A percentile compares a stretch with the other conserved stretches of the same genome.
Conservation (phyloP, 2,329 filamentous ascomycete species). For the Fusarium piperis region DNA sequence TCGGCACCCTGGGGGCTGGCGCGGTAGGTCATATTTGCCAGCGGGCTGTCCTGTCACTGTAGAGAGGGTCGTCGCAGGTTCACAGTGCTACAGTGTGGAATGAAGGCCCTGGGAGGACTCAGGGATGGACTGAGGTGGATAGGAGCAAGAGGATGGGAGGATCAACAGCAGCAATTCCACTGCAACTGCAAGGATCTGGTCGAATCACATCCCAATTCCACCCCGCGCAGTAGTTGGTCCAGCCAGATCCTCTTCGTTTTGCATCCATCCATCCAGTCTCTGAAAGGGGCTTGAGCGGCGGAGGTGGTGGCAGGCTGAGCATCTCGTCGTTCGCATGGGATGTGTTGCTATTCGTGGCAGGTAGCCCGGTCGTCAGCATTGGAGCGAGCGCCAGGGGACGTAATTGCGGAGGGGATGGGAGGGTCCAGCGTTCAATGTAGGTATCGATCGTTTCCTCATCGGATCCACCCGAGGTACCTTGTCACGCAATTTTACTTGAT, state of each 20-base stretch:
- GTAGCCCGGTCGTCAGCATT: not conserved
- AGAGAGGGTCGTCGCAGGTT: not conserved
- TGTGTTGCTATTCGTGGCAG: conserved; percentile 34
- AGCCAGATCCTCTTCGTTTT: not conserved
- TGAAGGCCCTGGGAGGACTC: not conserved
- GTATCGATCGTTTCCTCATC: conserved; percentile 3
- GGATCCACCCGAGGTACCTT: conserved; percentile 10
- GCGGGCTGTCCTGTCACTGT: not conserved
- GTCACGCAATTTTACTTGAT: not conserved
- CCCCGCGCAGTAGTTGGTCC: not conserved
- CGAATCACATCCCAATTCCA: not conserved
- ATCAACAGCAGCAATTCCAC: conserved; percentile 25
- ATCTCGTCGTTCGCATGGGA: conserved; percentile 2
- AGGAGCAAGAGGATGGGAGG: conserved; percentile 17
- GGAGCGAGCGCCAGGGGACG: not conserved
- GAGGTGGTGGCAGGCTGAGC: conserved; percentile 11
- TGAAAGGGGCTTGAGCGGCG: not conserved
- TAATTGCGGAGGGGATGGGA: conserved; percentile 2
- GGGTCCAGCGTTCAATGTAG: not conserved
- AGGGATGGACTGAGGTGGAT: conserved; percentile 5
- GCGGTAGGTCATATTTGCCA: conserved; percentile 24
- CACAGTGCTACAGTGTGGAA: conserved; percentile 24
- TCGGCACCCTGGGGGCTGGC: conserved; percentile 17
- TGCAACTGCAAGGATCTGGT: not conserved
- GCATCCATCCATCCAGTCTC: not conserved